Evolutionary conservation across 441 rosid genomes (phyloP), one percentile per base, ranked within the genome.

Genomic region (Gossypium gossypioides): DNA sequence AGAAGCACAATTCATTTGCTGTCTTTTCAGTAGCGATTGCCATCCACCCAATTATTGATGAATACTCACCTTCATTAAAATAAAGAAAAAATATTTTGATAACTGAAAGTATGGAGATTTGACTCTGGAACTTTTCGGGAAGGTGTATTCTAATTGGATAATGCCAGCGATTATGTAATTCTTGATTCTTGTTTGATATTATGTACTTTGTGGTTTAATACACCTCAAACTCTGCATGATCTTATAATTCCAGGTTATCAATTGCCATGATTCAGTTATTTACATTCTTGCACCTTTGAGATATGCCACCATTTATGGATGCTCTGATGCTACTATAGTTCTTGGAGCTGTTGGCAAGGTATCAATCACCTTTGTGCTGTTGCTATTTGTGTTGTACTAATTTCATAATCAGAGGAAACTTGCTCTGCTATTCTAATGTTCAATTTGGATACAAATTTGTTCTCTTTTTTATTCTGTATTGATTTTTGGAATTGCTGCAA

Each of bases 321-420:
- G 97, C 84, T 96, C 99, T 61, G 99, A 93, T 78, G 77, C 98
- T 51, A 93, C 99, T 62, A 89, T 96, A 76, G 87, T 96, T 81
- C 86, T 96, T 78, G 99, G 99, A 82, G 98, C 99, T 69, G 94
- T 90, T 78, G 99, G 99, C 84, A 96, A 96, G 97, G 99, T 96
- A 84, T 80, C 27, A 6, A 1, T 51, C 74, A 2, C 55, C 51
- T 32, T 4, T 56, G 42, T 44, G 44, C 13, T 60, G 56, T 22
- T 21, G 61, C 3, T 62, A 3, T 52, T 75, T 51, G 3, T 21
- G 37, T 51, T 68, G 25, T 9, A 8, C 44, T 51, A 51, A 63
- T 50, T n/a, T 62, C n/a, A 0, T 69, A 46, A n/a, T 12, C 25
- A 15, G 7, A 15, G 46, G 59, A 50, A 50, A 16, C 19, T 25